A percentile compares a stretch with the other conserved stretches of the same genome.
phyloP scores from a whole-genome alignment of 148 eudicot species.

The Nepenthes mirabilis region DNA sequence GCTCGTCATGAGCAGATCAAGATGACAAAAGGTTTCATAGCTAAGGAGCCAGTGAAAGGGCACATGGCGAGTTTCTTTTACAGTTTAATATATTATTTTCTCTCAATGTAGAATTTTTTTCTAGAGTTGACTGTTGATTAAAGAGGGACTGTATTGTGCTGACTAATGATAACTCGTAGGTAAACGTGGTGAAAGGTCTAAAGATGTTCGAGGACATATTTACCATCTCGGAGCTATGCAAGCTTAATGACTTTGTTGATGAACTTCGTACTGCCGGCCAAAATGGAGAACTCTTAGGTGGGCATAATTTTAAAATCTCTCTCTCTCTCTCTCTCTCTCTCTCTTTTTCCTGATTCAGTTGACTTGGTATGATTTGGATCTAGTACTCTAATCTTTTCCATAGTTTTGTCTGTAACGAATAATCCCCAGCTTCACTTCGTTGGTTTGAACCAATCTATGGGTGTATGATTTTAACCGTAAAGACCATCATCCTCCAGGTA shows the following conservation, averaged over 20 bases:
- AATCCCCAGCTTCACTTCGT: too few relatives aligned
- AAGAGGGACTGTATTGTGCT: neutral
- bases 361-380: neutral
- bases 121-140: neutral
- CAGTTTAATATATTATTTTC: neutral
- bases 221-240: slow-evolving; percentile 55
- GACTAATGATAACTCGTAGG: slow-evolving; percentile 33
- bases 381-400: too few relatives aligned
- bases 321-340: neutral
- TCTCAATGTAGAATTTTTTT: neutral
- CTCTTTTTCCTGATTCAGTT: neutral
- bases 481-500: too few relatives aligned
- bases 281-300: slow-evolving; percentile 89
- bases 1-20: slow-evolving; percentile 64
- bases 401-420: too few relatives aligned
- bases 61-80: slow-evolving; percentile 68
- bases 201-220: slow-evolving; percentile 78
- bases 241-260: slow-evolving; percentile 48
- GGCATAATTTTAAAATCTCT: neutral
- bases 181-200: slow-evolving; percentile 88
- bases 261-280: slow-evolving; percentile 78
- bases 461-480: too few relatives aligned
- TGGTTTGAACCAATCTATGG: too few relatives aligned
- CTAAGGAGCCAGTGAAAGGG: slow-evolving; percentile 94
- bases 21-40: slow-evolving; percentile 87